Conservation (phyloP, 2,329 filamentous ascomycete genomes). For the Aureobasidium sp. region DNA sequence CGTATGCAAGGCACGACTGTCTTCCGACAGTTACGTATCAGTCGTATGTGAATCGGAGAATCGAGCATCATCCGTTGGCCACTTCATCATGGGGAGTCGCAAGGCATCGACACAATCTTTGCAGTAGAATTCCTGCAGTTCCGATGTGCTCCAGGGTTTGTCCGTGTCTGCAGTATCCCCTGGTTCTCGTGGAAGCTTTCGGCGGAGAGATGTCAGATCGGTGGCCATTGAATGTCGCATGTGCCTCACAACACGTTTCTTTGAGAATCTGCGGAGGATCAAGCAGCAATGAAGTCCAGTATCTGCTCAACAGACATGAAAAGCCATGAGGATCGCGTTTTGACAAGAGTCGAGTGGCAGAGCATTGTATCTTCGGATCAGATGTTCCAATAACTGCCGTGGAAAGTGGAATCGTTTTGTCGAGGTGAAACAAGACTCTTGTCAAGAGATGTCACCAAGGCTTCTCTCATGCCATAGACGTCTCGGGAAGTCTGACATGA, state of each 20-base stretch:
- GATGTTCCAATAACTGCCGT: neutral
- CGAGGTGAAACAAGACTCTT: neutral
- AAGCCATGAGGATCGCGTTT: neutral
- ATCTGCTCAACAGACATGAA: too few species aligned
- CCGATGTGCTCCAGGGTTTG: neutral
- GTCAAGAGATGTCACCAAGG: neutral
- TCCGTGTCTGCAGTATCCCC: neutral
- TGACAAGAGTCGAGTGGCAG: neutral
- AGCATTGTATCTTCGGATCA: neutral
- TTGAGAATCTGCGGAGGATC: neutral
- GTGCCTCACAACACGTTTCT: neutral
- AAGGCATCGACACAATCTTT: neutral
- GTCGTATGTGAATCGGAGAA: constrained; percentile 25
- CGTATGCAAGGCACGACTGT: neutral
- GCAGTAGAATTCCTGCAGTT: neutral
- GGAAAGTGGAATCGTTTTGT: neutral
- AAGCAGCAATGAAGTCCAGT: neutral
- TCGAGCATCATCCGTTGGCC: neutral
- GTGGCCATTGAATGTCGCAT: neutral
- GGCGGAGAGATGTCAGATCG: neutral
- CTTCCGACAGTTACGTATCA: neutral
- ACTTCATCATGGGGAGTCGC: neutral
- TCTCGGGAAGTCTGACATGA: neutral
- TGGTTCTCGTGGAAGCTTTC: neutral
- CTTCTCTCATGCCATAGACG: neutral